These are phyloP conservation scores for Serendipita sp. DNA, from an alignment of 768 basidiomycete species.

Conservation along the genomic window DNA sequence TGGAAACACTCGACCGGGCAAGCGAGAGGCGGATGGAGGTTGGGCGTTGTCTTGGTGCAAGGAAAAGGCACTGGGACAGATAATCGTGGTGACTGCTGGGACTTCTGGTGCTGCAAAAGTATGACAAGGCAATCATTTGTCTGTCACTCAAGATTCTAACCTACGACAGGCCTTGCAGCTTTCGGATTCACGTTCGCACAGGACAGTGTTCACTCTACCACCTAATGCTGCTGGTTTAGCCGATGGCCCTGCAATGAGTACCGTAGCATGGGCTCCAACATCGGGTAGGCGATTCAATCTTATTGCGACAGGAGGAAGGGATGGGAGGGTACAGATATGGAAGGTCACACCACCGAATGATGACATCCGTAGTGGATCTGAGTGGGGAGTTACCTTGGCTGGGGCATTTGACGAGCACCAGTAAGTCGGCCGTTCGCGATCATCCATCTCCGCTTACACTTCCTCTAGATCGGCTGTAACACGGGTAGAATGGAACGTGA, in stretches of 20 bases:
- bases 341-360: conserved; percentile 45
- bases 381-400: conserved; percentile 61
- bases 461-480: conserved; percentile 48
- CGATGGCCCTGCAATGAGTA: conserved; percentile 41
- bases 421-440: conserved; percentile 24
- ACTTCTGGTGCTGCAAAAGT: conserved; percentile 66
- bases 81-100: conserved; percentile 67
- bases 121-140: conserved; percentile 10
- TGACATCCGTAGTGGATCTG: conserved; percentile 27
- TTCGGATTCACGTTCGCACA: conserved; percentile 49
- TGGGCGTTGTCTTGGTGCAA: conserved; percentile 96
- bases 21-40: conserved; percentile 74
- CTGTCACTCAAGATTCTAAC: background rate
- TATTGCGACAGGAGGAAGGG: conserved; percentile 76
- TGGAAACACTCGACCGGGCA: conserved; percentile 28
- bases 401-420: conserved; percentile 82
- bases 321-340: conserved; percentile 86
- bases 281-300: conserved; percentile 92
- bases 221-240: conserved; percentile 22
- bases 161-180: conserved; percentile 56
- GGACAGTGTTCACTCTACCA: conserved; percentile 44
- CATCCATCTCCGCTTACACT: background rate
- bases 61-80: conserved; percentile 88
- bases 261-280: conserved; percentile 85
- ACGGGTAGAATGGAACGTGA: conserved; percentile 89